Evolutionary conservation across 345 rosid species (phyloP).

Genomic region (Brassica napus): DNA sequence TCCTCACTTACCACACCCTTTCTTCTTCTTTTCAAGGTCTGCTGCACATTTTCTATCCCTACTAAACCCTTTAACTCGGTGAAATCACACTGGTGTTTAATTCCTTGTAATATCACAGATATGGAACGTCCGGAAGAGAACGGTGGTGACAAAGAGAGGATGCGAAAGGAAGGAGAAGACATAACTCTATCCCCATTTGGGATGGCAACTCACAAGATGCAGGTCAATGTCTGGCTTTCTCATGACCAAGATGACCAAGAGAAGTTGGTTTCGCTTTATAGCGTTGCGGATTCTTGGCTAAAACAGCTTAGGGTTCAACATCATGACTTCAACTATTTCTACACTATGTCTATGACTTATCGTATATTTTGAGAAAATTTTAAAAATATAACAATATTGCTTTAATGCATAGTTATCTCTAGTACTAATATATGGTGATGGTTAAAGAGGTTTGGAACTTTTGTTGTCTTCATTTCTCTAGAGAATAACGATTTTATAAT

Average conservation of each 20-base stretch:
- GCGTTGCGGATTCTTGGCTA: conserved; percentile 98
- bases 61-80: not conserved
- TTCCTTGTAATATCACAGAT: conserved; percentile 3
- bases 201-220: conserved; percentile 96
- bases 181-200: conserved; percentile 74
- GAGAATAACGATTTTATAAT: too few species aligned
- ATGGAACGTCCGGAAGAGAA: conserved; percentile 68
- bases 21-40: conserved; percentile 94
- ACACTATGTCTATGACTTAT: conserved; percentile 43
- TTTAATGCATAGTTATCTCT: too few species aligned
- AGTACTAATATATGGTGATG: too few species aligned
- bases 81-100: not conserved
- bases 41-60: not conserved
- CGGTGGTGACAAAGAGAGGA: conserved; percentile 44
- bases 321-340: conserved; percentile 93
- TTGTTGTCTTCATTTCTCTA: too few species aligned
- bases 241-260: conserved; percentile 79
- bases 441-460: too few species aligned
- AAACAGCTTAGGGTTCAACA: conserved; percentile 94
- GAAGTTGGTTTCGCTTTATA: conserved; percentile 66
- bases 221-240: conserved; percentile 83
- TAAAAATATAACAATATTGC: too few species aligned
- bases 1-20: conserved; percentile 94
- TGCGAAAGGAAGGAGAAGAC: conserved; percentile 60
- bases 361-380: conserved; percentile 22